Evolutionary conservation across 768 basidiomycete species (phyloP).

Genomic region (Trametes villosa): DNA sequence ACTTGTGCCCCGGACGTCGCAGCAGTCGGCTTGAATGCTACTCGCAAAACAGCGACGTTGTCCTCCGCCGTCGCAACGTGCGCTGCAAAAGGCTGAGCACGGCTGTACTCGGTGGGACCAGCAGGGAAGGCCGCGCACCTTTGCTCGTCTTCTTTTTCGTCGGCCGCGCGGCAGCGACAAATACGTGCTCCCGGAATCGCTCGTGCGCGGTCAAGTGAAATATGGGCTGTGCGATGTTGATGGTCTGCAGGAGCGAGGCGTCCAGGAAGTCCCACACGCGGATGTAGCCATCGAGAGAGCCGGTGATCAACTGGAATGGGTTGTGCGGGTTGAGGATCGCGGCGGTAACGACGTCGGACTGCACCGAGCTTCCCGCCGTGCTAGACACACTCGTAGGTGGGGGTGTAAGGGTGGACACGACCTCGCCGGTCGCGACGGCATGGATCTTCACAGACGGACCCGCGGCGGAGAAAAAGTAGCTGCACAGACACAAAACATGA

Average conservation of each 20-base stretch:
- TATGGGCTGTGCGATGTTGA: conserved; percentile 72
- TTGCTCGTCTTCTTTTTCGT: conserved; percentile 47
- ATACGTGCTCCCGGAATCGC: conserved; percentile 67
- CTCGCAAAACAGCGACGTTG: conserved; percentile 61
- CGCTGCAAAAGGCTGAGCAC: conserved; percentile 7
- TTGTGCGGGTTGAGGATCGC: conserved; percentile 83
- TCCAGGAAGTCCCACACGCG: conserved; percentile 95
- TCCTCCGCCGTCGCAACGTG: conserved; percentile 43
- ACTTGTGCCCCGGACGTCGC: conserved; percentile 44
- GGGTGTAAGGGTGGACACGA: conserved; percentile 83
- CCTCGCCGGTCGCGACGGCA: conserved; percentile 74
- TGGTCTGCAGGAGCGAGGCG: conserved; percentile 73
- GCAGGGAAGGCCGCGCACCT: conserved; percentile 27
- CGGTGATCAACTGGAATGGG: conserved; percentile 86
- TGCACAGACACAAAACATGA: conserved; percentile 33
- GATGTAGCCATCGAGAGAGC: conserved; percentile 80
- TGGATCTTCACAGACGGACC: conserved; percentile 86
- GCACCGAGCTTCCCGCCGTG: conserved; percentile 40
- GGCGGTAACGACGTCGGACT: conserved; percentile 66
- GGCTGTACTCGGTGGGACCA: background rate
- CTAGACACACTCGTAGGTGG: conserved; percentile 31
- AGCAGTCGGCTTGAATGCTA: conserved; percentile 58
- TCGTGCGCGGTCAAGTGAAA: conserved; percentile 73
- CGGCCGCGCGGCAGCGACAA: conserved; percentile 63
- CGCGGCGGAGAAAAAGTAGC: conserved; percentile 89